Conservation (phyloP, 2,329 filamentous ascomycete genomes). For the Fusarium haematococcum region DNA sequence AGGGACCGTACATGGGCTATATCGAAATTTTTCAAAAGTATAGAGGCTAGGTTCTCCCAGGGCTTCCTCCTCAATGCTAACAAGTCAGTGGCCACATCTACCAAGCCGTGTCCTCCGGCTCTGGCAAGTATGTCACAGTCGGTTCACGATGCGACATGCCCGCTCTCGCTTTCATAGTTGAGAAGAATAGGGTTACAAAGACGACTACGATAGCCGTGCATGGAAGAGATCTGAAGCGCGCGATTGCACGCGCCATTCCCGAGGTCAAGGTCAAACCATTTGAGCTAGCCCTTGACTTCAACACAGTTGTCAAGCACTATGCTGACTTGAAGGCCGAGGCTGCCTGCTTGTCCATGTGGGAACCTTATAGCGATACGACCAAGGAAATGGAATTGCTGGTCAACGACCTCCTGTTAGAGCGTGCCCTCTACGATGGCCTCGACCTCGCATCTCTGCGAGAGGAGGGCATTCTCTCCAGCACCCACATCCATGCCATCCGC, state of each 20-base stretch:
- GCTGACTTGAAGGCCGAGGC: constrained; percentile 37
- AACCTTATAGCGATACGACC: constrained; percentile 25
- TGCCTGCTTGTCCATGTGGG: constrained; percentile 6
- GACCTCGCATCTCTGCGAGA: constrained; percentile 37
- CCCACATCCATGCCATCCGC: constrained; percentile 46
- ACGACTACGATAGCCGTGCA: constrained; percentile 39
- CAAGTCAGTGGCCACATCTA: constrained; percentile 40
- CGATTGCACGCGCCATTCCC: constrained; percentile 53
- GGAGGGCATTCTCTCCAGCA: constrained; percentile 23
- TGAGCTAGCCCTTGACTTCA: constrained; percentile 34
- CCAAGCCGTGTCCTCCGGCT: constrained; percentile 43
- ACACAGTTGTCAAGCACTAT: constrained; percentile 41
- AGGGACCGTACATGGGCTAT: constrained; percentile 42
- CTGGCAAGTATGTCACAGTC: constrained; percentile 43
- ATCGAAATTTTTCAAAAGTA: constrained; percentile 44
- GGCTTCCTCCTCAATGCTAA: constrained; percentile 4
- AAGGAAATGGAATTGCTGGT: constrained; percentile 45
- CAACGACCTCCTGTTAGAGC: constrained; percentile 42
- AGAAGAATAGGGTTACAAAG: constrained; percentile 40
- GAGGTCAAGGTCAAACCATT: constrained; percentile 4
- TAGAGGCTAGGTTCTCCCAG: not conserved
- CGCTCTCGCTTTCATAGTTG: constrained; percentile 42
- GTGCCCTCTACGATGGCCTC: constrained; percentile 44
- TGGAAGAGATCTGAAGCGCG: constrained; percentile 54
- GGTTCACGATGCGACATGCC: constrained; percentile 29